Conservation (phyloP, 2,329 filamentous ascomycete species). For the Cladophialophora exuberans region DNA sequence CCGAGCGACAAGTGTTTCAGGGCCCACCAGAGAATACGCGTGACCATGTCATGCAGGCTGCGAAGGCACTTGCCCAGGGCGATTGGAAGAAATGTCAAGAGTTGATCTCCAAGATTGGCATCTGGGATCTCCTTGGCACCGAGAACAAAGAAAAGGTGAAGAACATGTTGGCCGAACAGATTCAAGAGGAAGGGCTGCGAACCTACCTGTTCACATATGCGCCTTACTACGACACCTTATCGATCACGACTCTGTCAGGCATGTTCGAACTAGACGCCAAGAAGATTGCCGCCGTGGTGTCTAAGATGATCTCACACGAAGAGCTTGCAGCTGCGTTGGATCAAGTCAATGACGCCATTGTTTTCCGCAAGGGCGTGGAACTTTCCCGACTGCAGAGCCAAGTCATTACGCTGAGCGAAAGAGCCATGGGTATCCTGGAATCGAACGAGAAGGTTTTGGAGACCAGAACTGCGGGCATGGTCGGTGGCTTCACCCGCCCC, state of each 20-base stretch:
- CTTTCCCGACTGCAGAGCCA: constrained; percentile 93
- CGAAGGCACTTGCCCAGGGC: constrained; percentile 91
- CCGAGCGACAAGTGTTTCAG: constrained; percentile 98
- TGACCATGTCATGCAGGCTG: constrained; percentile 98
- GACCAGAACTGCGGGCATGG: constrained; percentile 93
- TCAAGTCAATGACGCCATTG: constrained; percentile 95
- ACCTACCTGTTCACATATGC: constrained; percentile 99
- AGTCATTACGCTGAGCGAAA: constrained; percentile 91
- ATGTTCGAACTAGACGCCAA: constrained; percentile 95
- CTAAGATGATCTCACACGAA: constrained; percentile 99
- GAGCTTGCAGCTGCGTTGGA: constrained; percentile 94
- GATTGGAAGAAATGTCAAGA: constrained; percentile 97
- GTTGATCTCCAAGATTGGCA: constrained; percentile 98
- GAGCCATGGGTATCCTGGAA: constrained; percentile 94
- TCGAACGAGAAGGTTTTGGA: constrained; percentile 96
- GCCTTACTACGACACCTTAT: constrained; percentile 96
- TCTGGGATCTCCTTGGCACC: constrained; percentile 97
- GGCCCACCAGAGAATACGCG: constrained; percentile 98
- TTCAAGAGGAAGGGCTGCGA: constrained; percentile 96
- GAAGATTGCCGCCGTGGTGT: constrained; percentile 93
- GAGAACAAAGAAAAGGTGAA: constrained; percentile 79
- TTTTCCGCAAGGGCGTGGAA: constrained; percentile 99
- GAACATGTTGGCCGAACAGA: constrained; percentile 94
- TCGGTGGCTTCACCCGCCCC: constrained; percentile 93
- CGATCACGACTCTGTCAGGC: constrained; percentile 76